phyloP scores from a whole-genome alignment of 2,329 filamentous ascomycete species.

The Tympanopsis confertula region DNA sequence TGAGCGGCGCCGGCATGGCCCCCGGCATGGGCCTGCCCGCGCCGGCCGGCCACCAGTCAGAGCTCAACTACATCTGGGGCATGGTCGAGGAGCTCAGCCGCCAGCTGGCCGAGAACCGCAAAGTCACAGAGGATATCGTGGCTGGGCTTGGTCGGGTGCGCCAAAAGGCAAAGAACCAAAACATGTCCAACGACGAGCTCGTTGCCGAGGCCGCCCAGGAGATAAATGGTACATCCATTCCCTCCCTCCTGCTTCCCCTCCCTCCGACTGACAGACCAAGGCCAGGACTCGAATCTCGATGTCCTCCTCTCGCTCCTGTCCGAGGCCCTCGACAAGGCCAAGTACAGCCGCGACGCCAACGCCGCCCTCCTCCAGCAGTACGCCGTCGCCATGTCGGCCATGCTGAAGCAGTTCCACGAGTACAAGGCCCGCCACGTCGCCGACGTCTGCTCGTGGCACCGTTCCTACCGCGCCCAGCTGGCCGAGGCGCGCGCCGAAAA shows the following conservation, averaged over 20 bases:
- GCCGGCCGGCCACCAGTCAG: slow-evolving; percentile 56
- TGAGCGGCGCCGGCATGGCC: slow-evolving; percentile 14
- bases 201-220: slow-evolving; percentile 42
- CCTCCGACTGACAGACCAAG: slow-evolving; percentile 17
- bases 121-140: slow-evolving; percentile 52
- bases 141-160: slow-evolving; percentile 50
- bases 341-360: slow-evolving; percentile 48
- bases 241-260: not conserved
- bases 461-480: slow-evolving; percentile 52
- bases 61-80: slow-evolving; percentile 56
- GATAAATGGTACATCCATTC: slow-evolving; percentile 33
- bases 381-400: slow-evolving; percentile 40
- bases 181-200: slow-evolving; percentile 45
- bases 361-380: slow-evolving; percentile 44
- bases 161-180: slow-evolving; percentile 37
- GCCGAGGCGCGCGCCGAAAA: slow-evolving; percentile 56
- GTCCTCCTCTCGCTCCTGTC: slow-evolving; percentile 47
- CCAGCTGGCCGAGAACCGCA: slow-evolving; percentile 48
- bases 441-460: slow-evolving; percentile 54
- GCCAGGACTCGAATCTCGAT: slow-evolving; percentile 47
- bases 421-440: slow-evolving; percentile 52
- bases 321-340: slow-evolving; percentile 50
- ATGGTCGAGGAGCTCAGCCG: slow-evolving; percentile 58
- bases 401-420: slow-evolving; percentile 53
- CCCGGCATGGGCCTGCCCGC: slow-evolving; percentile 40